Conservation (phyloP, 2,329 filamentous ascomycete genomes). For the Balansia obtecta region DNA sequence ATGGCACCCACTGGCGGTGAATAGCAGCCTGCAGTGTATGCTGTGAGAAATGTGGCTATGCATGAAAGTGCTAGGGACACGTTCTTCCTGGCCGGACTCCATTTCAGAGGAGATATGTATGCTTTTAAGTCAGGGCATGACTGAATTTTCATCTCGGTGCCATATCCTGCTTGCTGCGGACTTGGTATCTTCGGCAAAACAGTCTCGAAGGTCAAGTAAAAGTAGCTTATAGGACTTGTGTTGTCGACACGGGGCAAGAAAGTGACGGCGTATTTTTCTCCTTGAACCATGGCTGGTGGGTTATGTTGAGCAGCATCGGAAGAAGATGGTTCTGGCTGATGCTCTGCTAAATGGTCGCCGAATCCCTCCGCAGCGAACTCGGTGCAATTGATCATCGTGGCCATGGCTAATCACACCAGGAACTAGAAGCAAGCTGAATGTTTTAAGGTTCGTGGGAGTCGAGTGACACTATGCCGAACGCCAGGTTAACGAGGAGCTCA, state of each 20-base stretch:
- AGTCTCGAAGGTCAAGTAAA: conserved; percentile 30
- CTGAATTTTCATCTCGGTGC: conserved; percentile 30
- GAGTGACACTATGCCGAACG: neutral
- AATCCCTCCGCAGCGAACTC: neutral
- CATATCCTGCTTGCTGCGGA: conserved; percentile 6
- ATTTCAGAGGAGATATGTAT: conserved; percentile 60
- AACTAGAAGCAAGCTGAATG: neutral
- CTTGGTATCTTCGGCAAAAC: conserved; percentile 19
- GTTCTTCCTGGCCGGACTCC: conserved; percentile 57
- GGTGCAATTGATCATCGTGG: neutral
- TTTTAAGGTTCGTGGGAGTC: neutral
- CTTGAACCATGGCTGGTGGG: neutral
- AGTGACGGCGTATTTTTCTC: neutral
- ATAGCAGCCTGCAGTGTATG: conserved; percentile 72
- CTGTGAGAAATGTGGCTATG: conserved; percentile 62
- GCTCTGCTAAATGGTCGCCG: neutral
- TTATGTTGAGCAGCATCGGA: neutral
- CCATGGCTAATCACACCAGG: neutral
- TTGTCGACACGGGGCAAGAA: conserved; percentile 3
- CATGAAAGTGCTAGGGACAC: conserved; percentile 64
- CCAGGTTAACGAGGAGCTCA: neutral
- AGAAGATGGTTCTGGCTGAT: neutral
- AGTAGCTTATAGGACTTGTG: conserved; percentile 20
- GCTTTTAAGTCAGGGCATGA: conserved; percentile 50
- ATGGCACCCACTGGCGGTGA: conserved; percentile 57